A percentile compares a stretch with the other conserved stretches of the same genome.
phyloP scores from a whole-genome alignment of 768 basidiomycete species.

The Termitomyces sp. region DNA sequence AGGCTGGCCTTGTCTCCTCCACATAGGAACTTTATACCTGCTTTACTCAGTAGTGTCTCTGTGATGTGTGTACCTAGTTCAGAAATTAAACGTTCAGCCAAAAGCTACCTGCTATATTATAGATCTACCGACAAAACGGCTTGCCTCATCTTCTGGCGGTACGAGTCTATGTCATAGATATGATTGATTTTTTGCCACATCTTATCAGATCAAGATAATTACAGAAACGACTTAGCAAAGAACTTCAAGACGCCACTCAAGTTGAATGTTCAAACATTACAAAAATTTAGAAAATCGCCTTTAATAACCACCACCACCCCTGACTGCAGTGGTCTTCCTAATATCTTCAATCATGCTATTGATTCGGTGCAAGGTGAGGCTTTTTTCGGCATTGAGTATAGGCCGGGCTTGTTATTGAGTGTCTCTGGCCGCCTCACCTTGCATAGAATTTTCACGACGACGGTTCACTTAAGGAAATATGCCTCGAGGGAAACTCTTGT shows the following conservation, averaged over 20 bases:
- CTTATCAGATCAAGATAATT: background rate
- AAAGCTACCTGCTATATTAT: too few relatives aligned
- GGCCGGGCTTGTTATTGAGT: background rate
- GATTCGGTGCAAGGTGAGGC: background rate
- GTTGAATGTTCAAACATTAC: background rate
- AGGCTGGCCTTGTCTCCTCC: background rate
- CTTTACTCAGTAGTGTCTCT: background rate
- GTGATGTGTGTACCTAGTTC: background rate
- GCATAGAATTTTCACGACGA: background rate
- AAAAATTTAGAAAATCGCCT: background rate
- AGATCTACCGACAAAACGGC: too few relatives aligned
- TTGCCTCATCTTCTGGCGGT: too few relatives aligned
- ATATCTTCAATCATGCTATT: background rate
- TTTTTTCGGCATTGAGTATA: background rate
- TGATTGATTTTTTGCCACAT: background rate
- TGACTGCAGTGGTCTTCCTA: background rate
- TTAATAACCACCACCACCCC: background rate
- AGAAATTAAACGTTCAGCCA: too few relatives aligned
- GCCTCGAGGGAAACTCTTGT: background rate
- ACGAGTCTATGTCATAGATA: too few relatives aligned
- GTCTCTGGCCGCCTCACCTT: background rate
- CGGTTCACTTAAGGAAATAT: background rate
- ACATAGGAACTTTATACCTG: background rate
- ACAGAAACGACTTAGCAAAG: too few relatives aligned
- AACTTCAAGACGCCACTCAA: background rate